phyloP scores from a whole-genome alignment of 2,329 filamentous ascomycete species.

The Pestalotiopsis fici region DNA sequence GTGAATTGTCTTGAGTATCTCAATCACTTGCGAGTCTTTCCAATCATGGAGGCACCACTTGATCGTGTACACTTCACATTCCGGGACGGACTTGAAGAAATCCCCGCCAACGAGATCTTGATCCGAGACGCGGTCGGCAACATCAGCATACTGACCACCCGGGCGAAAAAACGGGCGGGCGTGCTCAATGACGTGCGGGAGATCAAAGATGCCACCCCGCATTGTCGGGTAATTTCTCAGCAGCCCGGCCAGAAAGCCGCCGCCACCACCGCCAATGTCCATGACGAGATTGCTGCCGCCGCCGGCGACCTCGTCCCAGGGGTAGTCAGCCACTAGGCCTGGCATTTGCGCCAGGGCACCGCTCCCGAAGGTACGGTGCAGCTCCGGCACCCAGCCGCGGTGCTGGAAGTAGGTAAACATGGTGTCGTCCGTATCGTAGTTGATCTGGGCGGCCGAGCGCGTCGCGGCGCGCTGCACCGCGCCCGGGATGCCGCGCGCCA shows the following conservation, averaged over 20 bases:
- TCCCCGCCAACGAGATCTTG: conserved; percentile 34
- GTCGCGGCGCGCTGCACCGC: conserved; percentile 20
- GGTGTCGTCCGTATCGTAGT: conserved; percentile 37
- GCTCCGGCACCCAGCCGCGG: conserved; percentile 29
- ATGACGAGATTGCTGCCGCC: conserved; percentile 31
- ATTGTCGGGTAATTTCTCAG: conserved; percentile 31
- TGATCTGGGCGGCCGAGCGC: conserved; percentile 36
- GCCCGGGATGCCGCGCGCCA: conserved; percentile 38
- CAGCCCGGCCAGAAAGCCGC: conserved; percentile 34
- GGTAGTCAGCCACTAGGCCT: conserved; percentile 41
- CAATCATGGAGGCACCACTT: conserved; percentile 46
- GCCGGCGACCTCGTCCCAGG: conserved; percentile 38
- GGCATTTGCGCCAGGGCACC: conserved; percentile 37
- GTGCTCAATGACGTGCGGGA: conserved; percentile 33
- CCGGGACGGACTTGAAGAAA: conserved; percentile 35
- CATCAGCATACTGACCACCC: conserved; percentile 31
- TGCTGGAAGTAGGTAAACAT: conserved; percentile 40
- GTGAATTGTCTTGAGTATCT: conserved; percentile 30
- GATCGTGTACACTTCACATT: conserved; percentile 28
- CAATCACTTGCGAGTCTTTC: conserved; percentile 30
- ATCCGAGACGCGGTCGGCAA: conserved; percentile 26
- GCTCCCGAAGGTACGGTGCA: conserved; percentile 37
- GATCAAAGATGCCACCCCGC: conserved; percentile 36
- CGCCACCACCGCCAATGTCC: conserved; percentile 41
- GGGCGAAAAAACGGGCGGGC: conserved; percentile 23